A percentile compares a stretch with the other conserved stretches of the same genome.
phyloP scores from a whole-genome alignment of 768 basidiomycete species.

The Clitopilus passeckerianus region DNA sequence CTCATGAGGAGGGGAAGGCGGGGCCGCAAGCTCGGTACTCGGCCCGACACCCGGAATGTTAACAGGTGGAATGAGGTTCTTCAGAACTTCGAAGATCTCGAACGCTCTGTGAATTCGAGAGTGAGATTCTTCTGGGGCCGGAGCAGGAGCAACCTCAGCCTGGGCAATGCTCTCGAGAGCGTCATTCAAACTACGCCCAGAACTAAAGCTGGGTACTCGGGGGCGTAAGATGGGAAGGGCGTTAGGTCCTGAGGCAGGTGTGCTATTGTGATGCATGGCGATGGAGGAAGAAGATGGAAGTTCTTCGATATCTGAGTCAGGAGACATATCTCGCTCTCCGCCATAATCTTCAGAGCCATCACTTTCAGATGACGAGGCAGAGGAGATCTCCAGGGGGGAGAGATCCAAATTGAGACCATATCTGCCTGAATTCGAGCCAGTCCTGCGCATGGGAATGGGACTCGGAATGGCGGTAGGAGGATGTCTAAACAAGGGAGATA shows the following conservation, averaged over 20 bases:
- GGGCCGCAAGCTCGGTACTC: not conserved
- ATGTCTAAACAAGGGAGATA: not conserved
- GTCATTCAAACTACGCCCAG: not conserved
- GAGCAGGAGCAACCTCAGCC: not conserved
- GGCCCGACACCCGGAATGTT: constrained; percentile 8
- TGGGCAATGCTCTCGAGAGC: not conserved
- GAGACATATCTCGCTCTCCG: not conserved
- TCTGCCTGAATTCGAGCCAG: constrained; percentile 43
- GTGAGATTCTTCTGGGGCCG: not conserved
- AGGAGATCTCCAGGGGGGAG: constrained; percentile 22
- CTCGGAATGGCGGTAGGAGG: constrained; percentile 10
- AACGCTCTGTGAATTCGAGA: constrained; percentile 13
- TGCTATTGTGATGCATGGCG: not conserved
- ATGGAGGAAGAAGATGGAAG: constrained; percentile 10
- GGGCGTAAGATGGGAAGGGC: constrained; percentile 15
- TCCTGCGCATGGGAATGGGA: not conserved
- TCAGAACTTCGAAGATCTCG: constrained; percentile 19
- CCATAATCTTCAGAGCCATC: constrained; percentile 26
- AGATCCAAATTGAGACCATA: constrained; percentile 45
- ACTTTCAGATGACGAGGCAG: constrained; percentile 37
- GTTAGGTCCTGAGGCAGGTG: constrained; percentile 19
- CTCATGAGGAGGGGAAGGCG: not conserved
- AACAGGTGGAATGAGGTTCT: constrained; percentile 24
- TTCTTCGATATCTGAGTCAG: constrained; percentile 54
- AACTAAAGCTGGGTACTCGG: constrained; percentile 6